phyloP scores from a whole-genome alignment of 192 early-diverging fungal genomes.

The Umbelopsis sp. region DNA sequence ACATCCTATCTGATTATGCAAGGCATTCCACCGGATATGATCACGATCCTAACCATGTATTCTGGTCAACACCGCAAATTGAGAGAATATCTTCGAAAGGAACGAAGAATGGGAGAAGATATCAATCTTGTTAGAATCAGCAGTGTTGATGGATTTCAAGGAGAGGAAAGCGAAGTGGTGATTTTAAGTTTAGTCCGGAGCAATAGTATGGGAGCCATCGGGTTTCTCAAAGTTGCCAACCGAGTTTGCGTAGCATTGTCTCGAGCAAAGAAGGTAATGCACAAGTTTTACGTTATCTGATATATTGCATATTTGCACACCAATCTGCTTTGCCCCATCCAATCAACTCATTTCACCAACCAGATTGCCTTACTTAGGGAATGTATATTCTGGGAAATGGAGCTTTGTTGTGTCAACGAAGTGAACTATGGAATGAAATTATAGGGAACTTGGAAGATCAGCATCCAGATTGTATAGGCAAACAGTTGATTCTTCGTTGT shows the following conservation, averaged over 20 bases:
- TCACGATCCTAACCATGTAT: conserved; percentile 61
- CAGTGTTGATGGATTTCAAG: conserved; percentile 97
- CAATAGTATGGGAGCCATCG: conserved; percentile 81
- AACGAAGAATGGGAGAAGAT: conserved; percentile 20
- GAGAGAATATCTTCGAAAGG: conserved; percentile 32
- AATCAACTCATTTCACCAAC: not conserved
- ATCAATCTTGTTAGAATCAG: conserved; percentile 80
- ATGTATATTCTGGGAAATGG: conserved; percentile 61
- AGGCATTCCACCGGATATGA: conserved; percentile 49
- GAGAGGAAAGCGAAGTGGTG: conserved; percentile 98
- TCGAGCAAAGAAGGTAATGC: conserved; percentile 52
- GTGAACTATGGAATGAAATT: conserved; percentile 50
- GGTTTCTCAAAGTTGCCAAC: conserved; percentile 73
- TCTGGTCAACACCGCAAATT: conserved; percentile 50
- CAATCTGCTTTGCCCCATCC: not conserved
- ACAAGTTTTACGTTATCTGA: not conserved
- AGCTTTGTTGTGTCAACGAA: conserved; percentile 40
- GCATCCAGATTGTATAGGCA: conserved; percentile 36
- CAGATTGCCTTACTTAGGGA: conserved; percentile 33
- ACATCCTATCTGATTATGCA: conserved; percentile 51
- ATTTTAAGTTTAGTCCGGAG: conserved; percentile 94
- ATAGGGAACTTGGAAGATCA: conserved; percentile 31
- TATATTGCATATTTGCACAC: conserved; percentile 15
- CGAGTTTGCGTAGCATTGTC: conserved; percentile 59
- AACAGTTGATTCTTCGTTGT: conserved; percentile 41